Base-by-base conservation (phyloP, 2,329 filamentous ascomycete species). In the Colletotrichum lini region DNA sequence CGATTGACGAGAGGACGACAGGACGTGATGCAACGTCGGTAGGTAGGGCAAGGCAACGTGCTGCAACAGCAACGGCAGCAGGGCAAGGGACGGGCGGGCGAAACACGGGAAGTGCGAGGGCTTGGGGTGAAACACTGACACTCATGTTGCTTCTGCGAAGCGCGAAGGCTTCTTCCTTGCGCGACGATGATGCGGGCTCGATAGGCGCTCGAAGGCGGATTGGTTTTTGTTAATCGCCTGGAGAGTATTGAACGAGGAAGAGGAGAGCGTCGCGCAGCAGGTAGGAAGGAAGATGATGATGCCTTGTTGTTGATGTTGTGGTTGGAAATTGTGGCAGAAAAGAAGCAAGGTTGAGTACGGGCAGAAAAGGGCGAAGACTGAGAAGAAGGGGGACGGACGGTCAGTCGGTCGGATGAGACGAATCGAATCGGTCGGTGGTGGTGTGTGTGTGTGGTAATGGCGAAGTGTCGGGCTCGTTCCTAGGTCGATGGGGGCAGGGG, bases 61-160 rank as follows among this genome's bases (percentile, higher is more conserved):
- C 52, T 38, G 50, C 44, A 35, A 23, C 30, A 35, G 30, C 30
- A 35, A 60, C 59, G 53, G 56, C 49, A 58, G 50, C 60, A 65
- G 47, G 50, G 65, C 40, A 49, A 67, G 67, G 30, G 67, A 45
- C 69, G 40, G 45, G 45, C 58, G 52, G 65, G 26, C 72, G 73
- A 74, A 75, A 75, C 52, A 47, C 73, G 73, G 73, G 74, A 66
- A 75, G 74, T 73, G 76, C 72, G 63, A 73, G 70, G 73, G 63
- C 8, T 68, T 72, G 71, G 69, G 75, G 65, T 76, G 76, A 81
- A 79, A 81, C 79, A 85, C 85, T 83, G 79, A 87, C 85, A 81
- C 84, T 87, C 85, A 87, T 87, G 74, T 85, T 79, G 72, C 71
- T 73, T 70, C 65, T 65, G 56, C 56, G 70, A 73, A 73, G 70